phyloP scores from a whole-genome alignment of 345 rosid species.

The Eucalyptus curtisii region DNA sequence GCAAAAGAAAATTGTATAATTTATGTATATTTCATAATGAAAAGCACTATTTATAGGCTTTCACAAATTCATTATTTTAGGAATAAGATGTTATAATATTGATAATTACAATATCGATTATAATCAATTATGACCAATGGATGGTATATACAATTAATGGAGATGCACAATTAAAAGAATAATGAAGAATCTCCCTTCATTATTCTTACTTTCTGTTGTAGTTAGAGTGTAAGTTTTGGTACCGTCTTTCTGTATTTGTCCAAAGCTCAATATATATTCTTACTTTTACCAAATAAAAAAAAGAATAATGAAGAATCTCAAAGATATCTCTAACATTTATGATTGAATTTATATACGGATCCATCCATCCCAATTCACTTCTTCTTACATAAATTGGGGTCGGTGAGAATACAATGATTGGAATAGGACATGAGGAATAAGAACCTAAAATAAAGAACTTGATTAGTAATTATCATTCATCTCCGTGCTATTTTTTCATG shows the following conservation, averaged over 20 bases:
- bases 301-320: neutral
- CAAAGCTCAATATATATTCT: too few relatives aligned
- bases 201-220: too few relatives aligned
- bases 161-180: neutral
- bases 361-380: neutral
- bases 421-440: neutral
- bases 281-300: too few relatives aligned
- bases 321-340: neutral
- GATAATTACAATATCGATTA: neutral
- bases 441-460: neutral
- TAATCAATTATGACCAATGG: neutral
- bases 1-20: neutral
- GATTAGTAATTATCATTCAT: neutral
- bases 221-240: too few relatives aligned
- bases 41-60: neutral
- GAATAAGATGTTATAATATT: fast-evolving
- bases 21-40: neutral
- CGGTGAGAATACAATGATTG: neutral
- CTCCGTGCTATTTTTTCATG: neutral
- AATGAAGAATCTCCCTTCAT: neutral
- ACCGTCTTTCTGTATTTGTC: too few relatives aligned
- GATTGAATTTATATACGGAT: neutral
- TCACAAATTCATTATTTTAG: neutral
- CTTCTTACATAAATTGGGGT: neutral
- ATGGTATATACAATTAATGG: neutral